These are phyloP conservation scores for Lentinus tigrinus DNA, from an alignment of 768 basidiomycete species.

Conservation along the genomic window DNA sequence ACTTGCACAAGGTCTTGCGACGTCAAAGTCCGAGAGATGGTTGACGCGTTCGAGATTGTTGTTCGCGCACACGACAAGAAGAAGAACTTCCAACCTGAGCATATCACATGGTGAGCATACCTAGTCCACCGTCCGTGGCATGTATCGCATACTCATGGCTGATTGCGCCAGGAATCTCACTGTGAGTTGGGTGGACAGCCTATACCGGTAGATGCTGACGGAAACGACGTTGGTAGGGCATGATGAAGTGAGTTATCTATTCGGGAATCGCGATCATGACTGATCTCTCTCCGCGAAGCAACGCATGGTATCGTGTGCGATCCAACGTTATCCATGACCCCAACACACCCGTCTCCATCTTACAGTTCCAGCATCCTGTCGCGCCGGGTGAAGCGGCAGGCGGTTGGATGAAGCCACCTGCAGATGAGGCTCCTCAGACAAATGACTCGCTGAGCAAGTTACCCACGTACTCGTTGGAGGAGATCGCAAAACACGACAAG, in stretches of 20 bases:
- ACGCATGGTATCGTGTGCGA: conserved; percentile 23
- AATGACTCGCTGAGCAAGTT: background rate
- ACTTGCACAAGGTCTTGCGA: conserved; percentile 18
- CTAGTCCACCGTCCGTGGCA: background rate
- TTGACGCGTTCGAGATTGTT: conserved; percentile 14
- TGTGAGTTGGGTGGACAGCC: too few relatives aligned
- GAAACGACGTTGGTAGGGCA: conserved; percentile 7
- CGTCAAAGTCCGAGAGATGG: conserved; percentile 12
- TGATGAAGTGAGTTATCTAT: conserved; percentile 20
- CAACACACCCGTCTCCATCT: background rate
- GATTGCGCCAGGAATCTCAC: background rate
- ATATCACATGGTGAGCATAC: conserved; percentile 16
- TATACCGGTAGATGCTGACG: too few relatives aligned
- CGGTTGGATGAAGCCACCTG: conserved; percentile 22
- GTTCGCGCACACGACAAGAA: conserved; percentile 18
- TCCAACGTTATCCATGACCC: conserved; percentile 2
- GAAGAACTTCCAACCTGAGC: conserved; percentile 22
- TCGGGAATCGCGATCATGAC: background rate
- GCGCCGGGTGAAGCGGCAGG: conserved; percentile 14
- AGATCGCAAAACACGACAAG: conserved; percentile 43
- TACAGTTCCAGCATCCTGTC: conserved; percentile 18
- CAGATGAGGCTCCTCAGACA: background rate
- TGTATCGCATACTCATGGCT: too few relatives aligned
- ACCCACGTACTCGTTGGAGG: conserved; percentile 32
- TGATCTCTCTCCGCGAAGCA: conserved; percentile 3